Evolutionary conservation across 2,329 filamentous ascomycete species (phyloP), one percentile per base, ranked within the genome.

Genomic region (Diaporthe sp.): DNA sequence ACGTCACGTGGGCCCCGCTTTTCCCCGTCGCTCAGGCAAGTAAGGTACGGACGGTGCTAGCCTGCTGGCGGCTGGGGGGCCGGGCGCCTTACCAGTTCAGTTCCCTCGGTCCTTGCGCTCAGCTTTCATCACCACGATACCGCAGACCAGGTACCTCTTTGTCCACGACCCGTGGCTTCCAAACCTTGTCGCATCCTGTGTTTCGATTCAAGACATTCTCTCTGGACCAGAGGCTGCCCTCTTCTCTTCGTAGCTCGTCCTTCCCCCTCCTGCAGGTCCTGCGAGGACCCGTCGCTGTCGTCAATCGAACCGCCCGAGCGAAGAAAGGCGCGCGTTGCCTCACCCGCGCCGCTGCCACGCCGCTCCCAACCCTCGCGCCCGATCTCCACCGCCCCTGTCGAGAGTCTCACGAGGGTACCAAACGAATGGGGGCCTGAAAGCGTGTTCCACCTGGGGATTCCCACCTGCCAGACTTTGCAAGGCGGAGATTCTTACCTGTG

Each of bases 81-180:
- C 64, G 47, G 64, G 64, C 47, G 64, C 64, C 64, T 68, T 68
- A 68, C 70, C 69, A 71, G 55, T 71, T 52, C 69, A 71, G 47
- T 60, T 52, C 70, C 50, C 50, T 70, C 60, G 57, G 70, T 72
- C 15, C 50, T 64, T 64, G 57, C 54, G 45, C 70, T 72, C 70
- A 72, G 70, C 70, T 72, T 72, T 45, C 70, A 72, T 72, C 70
- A 64, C 60, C 70, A 72, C 70, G 38, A 64, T 68, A 54, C 64
- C 45, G 47, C 19, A 40, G 45, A 52, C 57, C 33, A 54, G 57
- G 70, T 64, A 61, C 60, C 57, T 64, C 70, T 64, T 64, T 72
- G 57, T 72, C 70, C 30, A 54, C 19, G 25, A 54, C 47, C 70
- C 25, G 64, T 52, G 47, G 45, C 57, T n/a, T 45, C 47, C 70